These are phyloP conservation scores for Sporisorium graminicola DNA, from an alignment of 1,284 basidiomycete species.

Conservation along the genomic window DNA sequence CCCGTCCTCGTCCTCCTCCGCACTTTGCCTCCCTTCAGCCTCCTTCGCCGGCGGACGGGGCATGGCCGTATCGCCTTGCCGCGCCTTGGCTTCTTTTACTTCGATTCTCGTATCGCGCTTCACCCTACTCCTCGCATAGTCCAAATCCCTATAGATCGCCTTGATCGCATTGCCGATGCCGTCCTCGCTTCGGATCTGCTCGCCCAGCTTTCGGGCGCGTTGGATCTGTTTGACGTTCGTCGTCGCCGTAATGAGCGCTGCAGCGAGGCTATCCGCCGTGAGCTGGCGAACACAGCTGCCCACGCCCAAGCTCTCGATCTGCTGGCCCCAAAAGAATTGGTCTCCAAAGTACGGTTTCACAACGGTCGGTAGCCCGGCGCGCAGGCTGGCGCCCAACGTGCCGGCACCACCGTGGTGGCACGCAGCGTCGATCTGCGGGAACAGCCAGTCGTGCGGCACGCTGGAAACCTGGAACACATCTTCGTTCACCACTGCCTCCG, in stretches of 20 bases:
- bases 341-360: slow-evolving; percentile 98
- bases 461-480: slow-evolving; percentile 81
- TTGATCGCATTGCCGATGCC: slow-evolving; percentile 63
- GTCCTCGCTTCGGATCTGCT: slow-evolving; percentile 74
- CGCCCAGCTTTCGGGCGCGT: slow-evolving; percentile 78
- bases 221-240: slow-evolving; percentile 87
- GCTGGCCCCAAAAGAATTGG: slow-evolving; percentile 94
- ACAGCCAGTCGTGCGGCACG: slow-evolving; percentile 97
- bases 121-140: slow-evolving; percentile 62
- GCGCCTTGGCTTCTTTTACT: not conserved
- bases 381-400: slow-evolving; percentile 91
- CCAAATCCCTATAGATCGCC: slow-evolving; percentile 64
- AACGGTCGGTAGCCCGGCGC: slow-evolving; percentile 91
- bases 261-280: slow-evolving; percentile 80
- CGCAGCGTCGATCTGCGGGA: slow-evolving; percentile 90
- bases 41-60: not conserved
- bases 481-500: slow-evolving; percentile 74
- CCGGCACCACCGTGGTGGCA: slow-evolving; percentile 98
- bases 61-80: not conserved
- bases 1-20: not conserved
- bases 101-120: slow-evolving; percentile 37
- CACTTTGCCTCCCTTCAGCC: not conserved
- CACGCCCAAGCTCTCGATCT: slow-evolving; percentile 88
- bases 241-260: slow-evolving; percentile 84
- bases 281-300: slow-evolving; percentile 87